These are phyloP conservation scores for Acrasis kona DNA, from an alignment of 78 protist species.

Conservation along the genomic window DNA sequence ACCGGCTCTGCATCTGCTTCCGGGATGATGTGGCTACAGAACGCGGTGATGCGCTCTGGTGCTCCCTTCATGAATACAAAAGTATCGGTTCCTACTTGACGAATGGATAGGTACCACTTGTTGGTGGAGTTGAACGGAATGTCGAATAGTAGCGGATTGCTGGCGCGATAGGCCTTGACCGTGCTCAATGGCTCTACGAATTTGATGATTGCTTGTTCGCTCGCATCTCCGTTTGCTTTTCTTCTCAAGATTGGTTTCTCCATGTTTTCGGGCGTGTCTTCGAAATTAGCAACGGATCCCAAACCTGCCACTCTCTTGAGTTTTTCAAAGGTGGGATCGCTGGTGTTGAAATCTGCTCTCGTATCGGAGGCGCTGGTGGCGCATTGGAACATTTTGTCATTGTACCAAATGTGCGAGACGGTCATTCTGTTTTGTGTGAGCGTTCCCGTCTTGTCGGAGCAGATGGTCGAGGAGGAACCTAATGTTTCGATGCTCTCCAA, in stretches of 20 bases:
- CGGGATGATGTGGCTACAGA: slow-evolving; percentile 35
- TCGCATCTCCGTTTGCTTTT: slow-evolving; percentile 68
- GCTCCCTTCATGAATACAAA: slow-evolving; percentile 68
- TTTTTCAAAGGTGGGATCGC: slow-evolving; percentile 12
- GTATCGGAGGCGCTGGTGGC: slow-evolving; percentile 4
- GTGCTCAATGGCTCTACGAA: slow-evolving; percentile 19
- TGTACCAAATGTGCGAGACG: slow-evolving; percentile 22
- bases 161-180: slow-evolving; percentile 3
- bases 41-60: slow-evolving; percentile 62
- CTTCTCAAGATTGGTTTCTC: not conserved
- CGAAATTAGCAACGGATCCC: slow-evolving; percentile 48
- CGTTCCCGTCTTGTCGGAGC: slow-evolving; percentile 94
- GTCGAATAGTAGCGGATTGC: slow-evolving; percentile 42
- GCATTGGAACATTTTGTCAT: not conserved
- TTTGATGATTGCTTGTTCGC: slow-evolving; percentile 76
- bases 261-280: not conserved
- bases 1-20: slow-evolving; percentile 23
- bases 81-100: not conserved
- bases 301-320: slow-evolving; percentile 18
- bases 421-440: slow-evolving; percentile 81
- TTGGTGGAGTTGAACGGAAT: slow-evolving; percentile 93
- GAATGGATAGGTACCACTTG: slow-evolving; percentile 49
- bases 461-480: slow-evolving; percentile 72
- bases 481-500: slow-evolving; percentile 80
- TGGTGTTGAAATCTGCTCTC: not conserved